Base-by-base conservation (phyloP, 1,284 basidiomycete species). In the Stygiomarasmius scandens region DNA sequence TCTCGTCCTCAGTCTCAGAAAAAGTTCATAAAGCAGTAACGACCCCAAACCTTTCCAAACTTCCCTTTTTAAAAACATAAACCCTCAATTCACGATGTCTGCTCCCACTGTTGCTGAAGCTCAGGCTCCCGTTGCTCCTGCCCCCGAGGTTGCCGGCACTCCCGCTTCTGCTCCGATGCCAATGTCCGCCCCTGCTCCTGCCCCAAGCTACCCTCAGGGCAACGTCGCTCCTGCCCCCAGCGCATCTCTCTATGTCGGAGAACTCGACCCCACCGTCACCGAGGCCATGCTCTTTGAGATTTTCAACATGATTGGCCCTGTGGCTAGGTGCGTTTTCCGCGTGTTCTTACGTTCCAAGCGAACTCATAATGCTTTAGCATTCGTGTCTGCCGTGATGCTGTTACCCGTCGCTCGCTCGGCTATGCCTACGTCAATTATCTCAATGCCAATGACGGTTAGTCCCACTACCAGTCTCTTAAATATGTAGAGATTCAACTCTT, bases 251-350 rank as follows among this genome's bases (percentile, higher is more conserved):
- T 99, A 99, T 78, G 97, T 99, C 64, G 97, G 97, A 64, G 97
- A 99, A 82, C 91, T 99, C 67, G 97, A 99, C 78, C 89, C 92
- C 66, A 91, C 92, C 64, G 96, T 99, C 75, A 95, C 96, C 53
- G 97, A 99, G 84, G 96, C 97, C 61, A 98, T 98, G 93, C 86
- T 99, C 60, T 99, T 98, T 73, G 97, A 99, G 83, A 99, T 99
- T 74, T 99, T 99, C 85, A 98, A 96, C 78, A 97, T 99, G 94
- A 95, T 99, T 76, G 97, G 97, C 58, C 96, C 96, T 58, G 97
- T 99, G 64, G 95, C 95, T 61, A 95, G 93, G 91, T 92, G 64
- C 60, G 84, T 74, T 47, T 57, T 53, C 32, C 41, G 5, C 47
- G 49, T 43, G 43, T 32, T 50, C 20, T 23, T 19, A 41, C 20